Conservation (phyloP, 805 yeast species). For the Candida xyloterini region DNA sequence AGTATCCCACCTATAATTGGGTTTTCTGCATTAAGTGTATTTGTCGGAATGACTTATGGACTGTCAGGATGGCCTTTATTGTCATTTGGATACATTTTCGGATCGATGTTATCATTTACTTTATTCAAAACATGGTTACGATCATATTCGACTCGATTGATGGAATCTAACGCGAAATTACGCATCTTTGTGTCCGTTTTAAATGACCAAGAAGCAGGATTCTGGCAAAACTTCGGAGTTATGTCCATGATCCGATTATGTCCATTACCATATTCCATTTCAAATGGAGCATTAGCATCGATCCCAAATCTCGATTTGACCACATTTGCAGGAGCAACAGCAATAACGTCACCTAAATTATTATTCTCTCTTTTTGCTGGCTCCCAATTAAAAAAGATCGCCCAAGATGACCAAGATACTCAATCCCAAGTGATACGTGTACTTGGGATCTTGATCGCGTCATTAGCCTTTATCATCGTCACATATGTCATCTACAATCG, state of each 20-base stretch:
- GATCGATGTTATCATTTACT: constrained; percentile 73
- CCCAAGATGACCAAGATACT: constrained; percentile 47
- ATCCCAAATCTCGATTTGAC: constrained; percentile 67
- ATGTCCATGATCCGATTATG: constrained; percentile 75
- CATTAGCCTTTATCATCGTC: constrained; percentile 50
- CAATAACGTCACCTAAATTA: constrained; percentile 78
- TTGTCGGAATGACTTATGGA: constrained; percentile 83
- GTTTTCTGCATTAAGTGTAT: constrained; percentile 61
- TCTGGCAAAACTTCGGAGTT: constrained; percentile 58
- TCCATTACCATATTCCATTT: constrained; percentile 89
- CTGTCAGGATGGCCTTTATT: constrained; percentile 80
- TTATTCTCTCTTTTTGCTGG: constrained; percentile 79
- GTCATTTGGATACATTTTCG: constrained; percentile 64
- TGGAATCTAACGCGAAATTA: constrained; percentile 60
- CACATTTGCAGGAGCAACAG: constrained; percentile 67
- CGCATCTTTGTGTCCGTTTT: constrained; percentile 73
- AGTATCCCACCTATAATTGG: constrained; percentile 93
- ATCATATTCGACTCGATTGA: constrained; percentile 56
- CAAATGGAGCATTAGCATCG: constrained; percentile 90
- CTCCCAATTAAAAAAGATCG: constrained; percentile 64
- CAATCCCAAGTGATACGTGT: constrained; percentile 59
- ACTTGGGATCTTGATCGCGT: constrained; percentile 57
- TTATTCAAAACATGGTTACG: constrained; percentile 59
- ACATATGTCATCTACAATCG: constrained; percentile 5
- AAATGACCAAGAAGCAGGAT: constrained; percentile 43